Evolutionary conservation across 1,284 basidiomycete species (phyloP).

Genomic region (Flammula alnicola): DNA sequence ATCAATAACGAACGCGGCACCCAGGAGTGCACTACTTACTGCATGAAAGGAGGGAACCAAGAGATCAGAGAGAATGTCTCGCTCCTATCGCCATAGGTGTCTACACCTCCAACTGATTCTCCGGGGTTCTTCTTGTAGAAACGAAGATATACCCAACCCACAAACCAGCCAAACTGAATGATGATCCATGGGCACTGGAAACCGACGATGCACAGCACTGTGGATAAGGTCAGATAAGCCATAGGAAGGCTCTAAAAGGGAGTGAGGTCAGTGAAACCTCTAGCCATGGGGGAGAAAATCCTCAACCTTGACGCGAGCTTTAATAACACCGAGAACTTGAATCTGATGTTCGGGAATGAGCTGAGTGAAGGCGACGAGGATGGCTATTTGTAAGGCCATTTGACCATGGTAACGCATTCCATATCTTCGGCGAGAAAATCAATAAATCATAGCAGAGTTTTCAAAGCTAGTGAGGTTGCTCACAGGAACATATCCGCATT

Average conservation of each 20-base stretch:
- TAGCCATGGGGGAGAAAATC: not conserved
- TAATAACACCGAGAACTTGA: constrained; percentile 87
- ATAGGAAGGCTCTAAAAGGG: constrained; percentile 81
- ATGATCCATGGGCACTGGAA: constrained; percentile 94
- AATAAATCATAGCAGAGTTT: constrained; percentile 12
- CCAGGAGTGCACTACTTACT: constrained; percentile 53
- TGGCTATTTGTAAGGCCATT: constrained; percentile 88
- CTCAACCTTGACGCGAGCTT: constrained; percentile 86
- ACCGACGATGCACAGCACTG: constrained; percentile 86
- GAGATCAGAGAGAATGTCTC: constrained; percentile 96
- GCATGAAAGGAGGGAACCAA: constrained; percentile 95
- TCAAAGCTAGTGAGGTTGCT: constrained; percentile 36
- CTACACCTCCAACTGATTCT: constrained; percentile 62
- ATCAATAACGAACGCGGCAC: not conserved
- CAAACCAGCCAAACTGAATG: constrained; percentile 98
- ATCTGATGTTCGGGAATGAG: constrained; percentile 98
- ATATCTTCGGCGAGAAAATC: constrained; percentile 55
- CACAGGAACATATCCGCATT: constrained; percentile 78
- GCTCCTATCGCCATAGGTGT: constrained; percentile 86
- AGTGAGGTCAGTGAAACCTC: constrained; percentile 3
- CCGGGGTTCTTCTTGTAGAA: constrained; percentile 89
- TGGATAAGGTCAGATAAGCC: constrained; percentile 91
- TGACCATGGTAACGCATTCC: constrained; percentile 91
- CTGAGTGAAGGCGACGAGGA: constrained; percentile 96
- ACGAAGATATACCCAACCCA: constrained; percentile 92